Conservation (phyloP, 441 rosid species). For the Oxalis stricta region DNA sequence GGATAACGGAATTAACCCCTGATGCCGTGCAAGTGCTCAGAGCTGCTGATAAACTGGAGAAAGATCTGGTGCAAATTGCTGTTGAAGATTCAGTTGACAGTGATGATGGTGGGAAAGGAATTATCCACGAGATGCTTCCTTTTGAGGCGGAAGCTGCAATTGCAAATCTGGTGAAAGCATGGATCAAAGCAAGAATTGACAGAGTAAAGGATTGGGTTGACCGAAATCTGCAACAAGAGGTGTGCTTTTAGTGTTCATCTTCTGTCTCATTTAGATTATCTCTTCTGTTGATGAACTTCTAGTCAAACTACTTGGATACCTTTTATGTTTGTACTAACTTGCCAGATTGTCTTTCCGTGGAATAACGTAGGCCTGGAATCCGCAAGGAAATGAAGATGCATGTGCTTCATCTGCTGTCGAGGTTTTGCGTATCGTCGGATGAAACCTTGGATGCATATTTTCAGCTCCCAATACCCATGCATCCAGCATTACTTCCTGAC, state of each 20-base stretch:
- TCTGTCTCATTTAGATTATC: neutral
- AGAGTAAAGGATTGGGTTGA: slow-evolving; percentile 85
- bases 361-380: slow-evolving; percentile 51
- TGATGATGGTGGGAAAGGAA: slow-evolving; percentile 97
- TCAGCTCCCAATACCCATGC: slow-evolving; percentile 92
- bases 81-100: slow-evolving; percentile 96
- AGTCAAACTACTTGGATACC: neutral
- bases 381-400: slow-evolving; percentile 53
- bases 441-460: slow-evolving; percentile 87
- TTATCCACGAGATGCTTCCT: slow-evolving; percentile 97
- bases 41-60: slow-evolving; percentile 94
- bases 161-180: slow-evolving; percentile 71
- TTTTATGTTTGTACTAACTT: too few species aligned
- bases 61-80: slow-evolving; percentile 96
- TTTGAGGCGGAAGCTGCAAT: slow-evolving; percentile 83
- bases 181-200: slow-evolving; percentile 74
- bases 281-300: neutral
- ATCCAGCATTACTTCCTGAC: slow-evolving; percentile 81
- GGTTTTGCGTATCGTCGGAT: slow-evolving; percentile 59
- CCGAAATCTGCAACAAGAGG: slow-evolving; percentile 88
- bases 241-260: slow-evolving; percentile 11
- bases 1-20: slow-evolving; percentile 71
- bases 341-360: slow-evolving; percentile 1
- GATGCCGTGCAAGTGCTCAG: slow-evolving; percentile 83
- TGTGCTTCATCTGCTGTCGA: slow-evolving; percentile 76